Base-by-base conservation (phyloP, 2,329 filamentous ascomycete genomes). In the Domatiomyces globalis region DNA sequence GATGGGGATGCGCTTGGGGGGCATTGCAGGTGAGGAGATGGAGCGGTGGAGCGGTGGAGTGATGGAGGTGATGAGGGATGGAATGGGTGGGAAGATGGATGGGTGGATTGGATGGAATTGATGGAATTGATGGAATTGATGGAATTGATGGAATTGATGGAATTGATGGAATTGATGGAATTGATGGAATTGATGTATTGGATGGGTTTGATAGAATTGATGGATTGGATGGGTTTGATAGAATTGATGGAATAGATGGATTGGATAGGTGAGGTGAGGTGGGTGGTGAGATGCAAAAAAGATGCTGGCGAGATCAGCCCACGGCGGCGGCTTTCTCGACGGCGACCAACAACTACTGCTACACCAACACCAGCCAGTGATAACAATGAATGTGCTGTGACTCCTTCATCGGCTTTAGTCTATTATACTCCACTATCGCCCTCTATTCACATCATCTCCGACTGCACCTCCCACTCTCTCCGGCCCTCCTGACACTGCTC, bases 1-100 rank as follows among this genome's bases (percentile, higher is more conserved):
- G 60, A 78, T 71, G 54, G 71, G 65, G 56, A 74, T 63, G 56
- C 80, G 70, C 69, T 80, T 83, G 60, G 81, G 79, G 65, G 80
- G 70, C 83, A 86, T 86, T 56, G 51, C 72, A 51, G 25, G 47
- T 50, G 27, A 43, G 17, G 8, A 46, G 47, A 48, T 29, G 46
- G 27, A 15, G 36, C 20, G 19, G 15, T 43, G 36, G 49, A 51
- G 45, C 9, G n/a, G 36, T 42, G 36, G n/a, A 42, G n/a, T 10
- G 43, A 45, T 3, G 43, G 22, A 27, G 18, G 6, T n/a, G n/a
- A n/a, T n/a, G n/a, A 6, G 43, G 20, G 43, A 45, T 2, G 43
- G 43, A 22, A 17, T 12, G n/a, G n/a, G n/a, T n/a, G n/a, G n/a
- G n/a, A n/a, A n/a, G 43, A 5, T 27, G 43, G 43, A 20, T 18